These are phyloP conservation scores for Boletus vinaceobasis DNA, from an alignment of 768 basidiomycete genomes.

Conservation along the genomic window DNA sequence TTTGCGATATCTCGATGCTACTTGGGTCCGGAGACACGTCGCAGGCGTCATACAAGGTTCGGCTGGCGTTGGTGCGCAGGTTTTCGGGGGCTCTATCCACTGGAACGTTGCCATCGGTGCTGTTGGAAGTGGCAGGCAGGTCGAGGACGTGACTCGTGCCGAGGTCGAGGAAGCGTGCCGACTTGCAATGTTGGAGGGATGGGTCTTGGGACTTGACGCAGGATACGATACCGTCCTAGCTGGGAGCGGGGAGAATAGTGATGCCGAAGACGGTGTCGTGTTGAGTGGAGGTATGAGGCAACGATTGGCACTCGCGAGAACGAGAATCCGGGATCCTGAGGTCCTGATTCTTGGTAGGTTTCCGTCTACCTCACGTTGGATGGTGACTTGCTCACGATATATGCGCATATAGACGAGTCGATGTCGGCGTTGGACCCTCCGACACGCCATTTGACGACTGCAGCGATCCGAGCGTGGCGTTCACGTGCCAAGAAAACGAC, in stretches of 20 bases:
- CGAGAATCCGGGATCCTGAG: conserved; percentile 77
- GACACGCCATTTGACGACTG: conserved; percentile 81
- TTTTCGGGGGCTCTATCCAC: conserved; percentile 77
- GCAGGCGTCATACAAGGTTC: conserved; percentile 77
- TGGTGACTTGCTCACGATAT: not conserved
- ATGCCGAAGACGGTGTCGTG: conserved; percentile 53
- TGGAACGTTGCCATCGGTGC: conserved; percentile 85
- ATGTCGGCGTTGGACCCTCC: conserved; percentile 84
- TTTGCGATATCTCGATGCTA: conserved; percentile 66
- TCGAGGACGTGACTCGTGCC: conserved; percentile 51
- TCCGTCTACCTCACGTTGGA: not conserved
- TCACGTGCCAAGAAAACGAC: conserved; percentile 58
- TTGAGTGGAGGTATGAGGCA: conserved; percentile 93
- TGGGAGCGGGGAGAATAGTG: conserved; percentile 41
- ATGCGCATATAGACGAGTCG: conserved; percentile 56
- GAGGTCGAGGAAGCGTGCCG: conserved; percentile 82
- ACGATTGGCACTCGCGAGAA: conserved; percentile 84
- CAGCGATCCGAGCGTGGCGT: conserved; percentile 61
- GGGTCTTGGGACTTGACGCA: conserved; percentile 75
- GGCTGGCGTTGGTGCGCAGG: conserved; percentile 38
- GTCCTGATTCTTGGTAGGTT: conserved; percentile 86
- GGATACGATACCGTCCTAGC: conserved; percentile 80
- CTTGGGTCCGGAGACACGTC: conserved; percentile 66
- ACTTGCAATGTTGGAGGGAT: conserved; percentile 86
- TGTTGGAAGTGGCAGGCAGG: conserved; percentile 43